Base-by-base conservation (phyloP, 768 basidiomycete genomes). In the Dictyophora rubrovolvata region DNA sequence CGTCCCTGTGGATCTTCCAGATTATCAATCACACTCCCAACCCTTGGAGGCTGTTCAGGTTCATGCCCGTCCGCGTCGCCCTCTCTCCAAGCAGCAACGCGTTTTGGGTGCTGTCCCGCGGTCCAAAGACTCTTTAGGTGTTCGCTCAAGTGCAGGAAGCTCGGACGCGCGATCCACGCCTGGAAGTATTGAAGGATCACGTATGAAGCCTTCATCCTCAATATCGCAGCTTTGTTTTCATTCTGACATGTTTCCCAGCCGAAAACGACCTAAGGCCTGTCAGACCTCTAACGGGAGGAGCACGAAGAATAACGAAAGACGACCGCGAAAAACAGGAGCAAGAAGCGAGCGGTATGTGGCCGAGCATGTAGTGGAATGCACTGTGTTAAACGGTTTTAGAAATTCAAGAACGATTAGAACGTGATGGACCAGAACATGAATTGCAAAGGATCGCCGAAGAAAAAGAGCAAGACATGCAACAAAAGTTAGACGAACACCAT, bases 391-490 rank as follows among this genome's bases (percentile, higher is more conserved):
- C 9, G 14, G 11, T 22, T 51, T 14, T 22, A 59, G 57, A 34
- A 35, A n/a, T 59, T 53, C 50, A 35, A 37, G 49, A 48, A 21
- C 57, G 12, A 34, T 12, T 51, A 37, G 57, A 59, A 33, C 23
- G 50, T 7, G 16, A 59, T 20, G 49, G 36, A 23, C 49, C 48
- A 20, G 53, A 54, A 10, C 21, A 67, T 22, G 70, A 72, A 28
- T 72, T 79, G 53, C 80, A 82, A 63, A 76, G 78, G 56, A 79
- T 82, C 33, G 75, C 74, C 47, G 75, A 79, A 63, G 58, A 68
- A 6, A 79, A 79, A 9, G 42, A 42, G n/a, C 42, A 42, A 9
- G 42, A 12, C 14, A 9, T 14, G 11, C 42, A 42, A 42, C 12
- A 9, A 5, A 9, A n/a, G n/a, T 14, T 42, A 9, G 42, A 42